phyloP scores from a whole-genome alignment of 2,329 filamentous ascomycete genomes.

The Pseudofabraea citricarpa region DNA sequence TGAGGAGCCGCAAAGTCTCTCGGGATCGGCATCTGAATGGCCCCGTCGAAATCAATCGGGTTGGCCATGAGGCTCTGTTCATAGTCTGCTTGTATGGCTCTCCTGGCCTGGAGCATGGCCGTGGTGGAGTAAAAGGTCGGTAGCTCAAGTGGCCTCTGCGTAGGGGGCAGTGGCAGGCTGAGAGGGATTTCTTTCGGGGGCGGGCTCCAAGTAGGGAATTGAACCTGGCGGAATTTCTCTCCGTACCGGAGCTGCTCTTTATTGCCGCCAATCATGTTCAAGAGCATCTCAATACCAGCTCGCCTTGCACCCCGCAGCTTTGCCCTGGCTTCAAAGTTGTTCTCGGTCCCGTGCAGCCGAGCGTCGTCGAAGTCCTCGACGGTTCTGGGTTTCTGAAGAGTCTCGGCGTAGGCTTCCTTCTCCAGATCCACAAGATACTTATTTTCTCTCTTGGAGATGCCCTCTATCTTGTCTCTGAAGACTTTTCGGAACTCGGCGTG shows the following conservation, averaged over 20 bases:
- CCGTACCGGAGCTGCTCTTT: slow-evolving; percentile 23
- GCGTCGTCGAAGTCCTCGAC: no score
- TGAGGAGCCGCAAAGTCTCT: no score
- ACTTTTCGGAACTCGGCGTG: slow-evolving; percentile 15
- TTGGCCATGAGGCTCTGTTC: no score
- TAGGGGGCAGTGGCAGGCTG: slow-evolving; percentile 16
- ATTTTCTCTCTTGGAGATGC: slow-evolving; percentile 12
- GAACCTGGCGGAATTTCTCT: slow-evolving; percentile 19
- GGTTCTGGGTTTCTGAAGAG: slow-evolving; percentile 13
- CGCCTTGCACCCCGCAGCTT: slow-evolving; percentile 22
- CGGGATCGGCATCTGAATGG: no score
- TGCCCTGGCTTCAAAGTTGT: slow-evolving; percentile 20
- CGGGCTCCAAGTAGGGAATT: slow-evolving; percentile 8
- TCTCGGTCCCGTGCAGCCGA: no score
- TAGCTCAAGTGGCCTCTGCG: slow-evolving; percentile 19
- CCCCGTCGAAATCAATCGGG: no score
- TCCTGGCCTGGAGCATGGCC: slow-evolving; percentile 11
- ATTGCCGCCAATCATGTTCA: slow-evolving; percentile 22
- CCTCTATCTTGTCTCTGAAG: no score
- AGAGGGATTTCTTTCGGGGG: slow-evolving; percentile 15
- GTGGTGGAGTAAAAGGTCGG: slow-evolving; percentile 22
- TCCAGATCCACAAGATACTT: slow-evolving; percentile 18
- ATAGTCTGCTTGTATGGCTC: no score
- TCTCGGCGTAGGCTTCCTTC: slow-evolving; percentile 17
- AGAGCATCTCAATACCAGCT: slow-evolving; percentile 21